Evolutionary conservation across 768 basidiomycete genomes (phyloP).

Genomic region (Suillus spraguei): DNA sequence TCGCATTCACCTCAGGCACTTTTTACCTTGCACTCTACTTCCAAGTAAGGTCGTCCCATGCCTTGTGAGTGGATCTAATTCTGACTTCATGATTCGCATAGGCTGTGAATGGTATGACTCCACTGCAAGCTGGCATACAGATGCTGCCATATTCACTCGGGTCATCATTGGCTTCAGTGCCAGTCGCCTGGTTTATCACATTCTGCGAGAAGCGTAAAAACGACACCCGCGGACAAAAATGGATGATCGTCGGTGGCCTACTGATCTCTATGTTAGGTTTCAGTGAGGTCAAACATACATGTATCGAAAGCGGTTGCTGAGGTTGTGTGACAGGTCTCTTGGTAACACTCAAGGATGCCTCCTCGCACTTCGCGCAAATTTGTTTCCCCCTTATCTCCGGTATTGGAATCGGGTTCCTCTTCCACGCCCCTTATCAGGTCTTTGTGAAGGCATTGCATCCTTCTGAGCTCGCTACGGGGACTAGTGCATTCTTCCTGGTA

Average conservation of each 20-base stretch:
- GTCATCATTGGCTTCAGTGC: conserved; percentile 83
- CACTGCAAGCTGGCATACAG: conserved; percentile 70
- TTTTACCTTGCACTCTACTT: conserved; percentile 85
- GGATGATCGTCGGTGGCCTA: conserved; percentile 64
- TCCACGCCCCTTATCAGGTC: conserved; percentile 84
- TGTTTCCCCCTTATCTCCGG: conserved; percentile 74
- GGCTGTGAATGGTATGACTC: conserved; percentile 73
- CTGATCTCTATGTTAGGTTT: conserved; percentile 71
- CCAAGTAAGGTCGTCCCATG: conserved; percentile 52
- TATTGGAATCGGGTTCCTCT: conserved; percentile 79
- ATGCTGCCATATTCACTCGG: conserved; percentile 86
- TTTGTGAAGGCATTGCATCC: conserved; percentile 68
- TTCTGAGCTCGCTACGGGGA: conserved; percentile 73
- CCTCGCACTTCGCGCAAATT: conserved; percentile 46
- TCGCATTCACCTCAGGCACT: conserved; percentile 82
- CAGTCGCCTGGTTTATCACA: conserved; percentile 82
- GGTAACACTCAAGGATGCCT: conserved; percentile 57
- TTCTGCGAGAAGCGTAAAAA: conserved; percentile 59
- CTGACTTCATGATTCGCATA: conserved; percentile 29
- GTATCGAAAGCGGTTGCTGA: conserved; percentile 11
- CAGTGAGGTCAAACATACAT: conserved; percentile 45
- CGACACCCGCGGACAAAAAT: conserved; percentile 66
- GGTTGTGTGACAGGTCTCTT: conserved; percentile 57
- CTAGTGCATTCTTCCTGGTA: conserved; percentile 86
- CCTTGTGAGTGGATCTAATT: conserved; percentile 10